Evolutionary conservation across 768 basidiomycete species (phyloP).

Genomic region (Pleurotus giganteus): DNA sequence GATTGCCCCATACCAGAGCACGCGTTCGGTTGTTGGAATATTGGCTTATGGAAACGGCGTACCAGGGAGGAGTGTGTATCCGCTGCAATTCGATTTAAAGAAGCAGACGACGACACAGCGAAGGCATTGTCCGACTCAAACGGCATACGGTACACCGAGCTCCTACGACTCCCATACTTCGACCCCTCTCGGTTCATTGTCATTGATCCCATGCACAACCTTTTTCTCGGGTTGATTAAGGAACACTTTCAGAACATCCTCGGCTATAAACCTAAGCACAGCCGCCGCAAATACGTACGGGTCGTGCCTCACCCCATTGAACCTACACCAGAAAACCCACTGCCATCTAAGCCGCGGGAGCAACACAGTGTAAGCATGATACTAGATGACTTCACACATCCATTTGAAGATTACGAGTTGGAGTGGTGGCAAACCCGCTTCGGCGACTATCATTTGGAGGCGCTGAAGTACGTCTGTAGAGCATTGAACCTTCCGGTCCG

Average conservation of each 20-base stretch:
- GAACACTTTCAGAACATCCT: constrained; percentile 2
- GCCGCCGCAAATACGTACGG: background rate
- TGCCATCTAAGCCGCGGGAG: background rate
- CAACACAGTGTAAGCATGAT: background rate
- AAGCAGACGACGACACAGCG: constrained; percentile 12
- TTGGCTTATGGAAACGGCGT: constrained; percentile 14
- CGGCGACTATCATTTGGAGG: background rate
- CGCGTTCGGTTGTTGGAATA: constrained; percentile 11
- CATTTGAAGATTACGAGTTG: background rate
- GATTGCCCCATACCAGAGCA: background rate
- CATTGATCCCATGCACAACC: constrained; percentile 17
- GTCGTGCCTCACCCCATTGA: background rate
- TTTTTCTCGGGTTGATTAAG: constrained; percentile 4
- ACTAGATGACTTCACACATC: background rate
- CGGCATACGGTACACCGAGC: constrained; percentile 15
- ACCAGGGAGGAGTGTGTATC: constrained; percentile 9
- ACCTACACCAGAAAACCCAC: background rate
- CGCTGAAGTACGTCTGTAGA: background rate
- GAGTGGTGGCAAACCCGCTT: background rate
- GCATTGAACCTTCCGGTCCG: background rate
- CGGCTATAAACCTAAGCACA: background rate
- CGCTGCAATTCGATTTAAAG: constrained; percentile 15
- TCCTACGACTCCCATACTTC: constrained; percentile 24
- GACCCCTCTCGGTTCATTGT: constrained; percentile 14
- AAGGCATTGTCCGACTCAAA: constrained; percentile 16